Evolutionary conservation across 2,329 filamentous ascomycete species (phyloP), one percentile per base, ranked within the genome.

Genomic region (Nannizzia gypsea): DNA sequence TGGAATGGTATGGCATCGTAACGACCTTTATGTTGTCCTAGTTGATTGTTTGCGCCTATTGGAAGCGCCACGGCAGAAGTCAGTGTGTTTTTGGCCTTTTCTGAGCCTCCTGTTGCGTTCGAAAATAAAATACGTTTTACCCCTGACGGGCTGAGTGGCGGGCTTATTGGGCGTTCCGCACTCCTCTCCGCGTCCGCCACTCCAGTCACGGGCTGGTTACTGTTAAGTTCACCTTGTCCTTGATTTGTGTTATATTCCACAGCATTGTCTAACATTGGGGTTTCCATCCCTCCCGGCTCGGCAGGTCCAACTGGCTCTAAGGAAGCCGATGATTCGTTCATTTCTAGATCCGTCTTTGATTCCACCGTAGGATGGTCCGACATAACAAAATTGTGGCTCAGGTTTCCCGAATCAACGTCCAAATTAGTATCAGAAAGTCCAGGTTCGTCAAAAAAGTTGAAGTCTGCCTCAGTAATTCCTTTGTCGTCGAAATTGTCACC

Each of bases 391-490:
- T 26, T 34, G 6, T 38, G 31, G 17, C 3, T 56, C 5, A 6
- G 6, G 38, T 40, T 22, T 15, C 34, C 31, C 2, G 38, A 48
- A 20, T 62, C 55, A 31, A 57, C 58, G 22, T 60, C 64, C 50
- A 61, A 61, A 50, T 61, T 65, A 58, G 69, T 65, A 6, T 62
- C 61, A 8, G 67, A 68, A 55, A 72, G 71, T 46, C 70, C 74
- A 54, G 78, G 79, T 34, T 80, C 78, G 66, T 86, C 83, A 65
- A 86, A 86, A 67, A 85, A 86, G 67, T 78, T 83, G 68, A 85
- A 86, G 65, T 86, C 83, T 3, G 78, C 82, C 65, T 85, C 83
- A 2, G 78, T 82, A 22, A 83, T 77, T n/a, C 76, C 77, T 65
- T 79, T 78, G n/a, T 74, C 71, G 22, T 73, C 78, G 67, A 81